Base-by-base conservation (phyloP, 495 filamentous ascomycete genomes). In the Talaromyces proteolyticus region DNA sequence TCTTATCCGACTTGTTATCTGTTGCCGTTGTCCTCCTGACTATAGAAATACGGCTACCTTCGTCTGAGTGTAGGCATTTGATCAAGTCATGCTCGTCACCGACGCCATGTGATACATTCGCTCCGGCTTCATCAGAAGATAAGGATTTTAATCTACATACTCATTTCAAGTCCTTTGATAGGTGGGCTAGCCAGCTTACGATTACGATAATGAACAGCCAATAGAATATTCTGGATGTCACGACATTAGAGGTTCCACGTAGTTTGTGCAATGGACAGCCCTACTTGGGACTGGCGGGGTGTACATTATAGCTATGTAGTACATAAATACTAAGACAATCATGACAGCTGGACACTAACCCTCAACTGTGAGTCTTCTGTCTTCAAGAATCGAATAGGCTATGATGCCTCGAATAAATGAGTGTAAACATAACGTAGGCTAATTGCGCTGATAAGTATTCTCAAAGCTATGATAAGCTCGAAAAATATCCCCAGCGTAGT, bases 261-360 rank as follows among this genome's bases (percentile, higher is more conserved):
- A 36, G 29, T 14, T n/a, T n/a, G n/a, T n/a, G n/a, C 44, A 36
- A 47, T 47, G 19, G 44, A 37, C 47, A 49, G 47, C 38, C 47
- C 47, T 49, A 49, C 47, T 17, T 49, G 47, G 47, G 47, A 14
- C 47, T 49, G 47, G 40, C 47, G 37, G 25, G 18, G 47, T 41
- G 36, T 49, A 49, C 47, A 39, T 34, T 16, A 41, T n/a, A 26
- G 18, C 21, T 23, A 18, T 36, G 29, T 49, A 36, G 18, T 11
- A 47, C 37, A 47, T 12, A 38, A 12, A 37, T 16, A 24, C 44
- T 47, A 38, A 16, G 14, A 18, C 34, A 22, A 47, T 37, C 18
- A 47, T 21, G 14, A 47, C 25, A 8, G 37, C 44, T 12, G 26
- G 16, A 16, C 18, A 23, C 17, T 17, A 8, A n/a, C 6, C 17